Base-by-base conservation (phyloP, 2,329 filamentous ascomycete species). In the Coniella lustricola region DNA sequence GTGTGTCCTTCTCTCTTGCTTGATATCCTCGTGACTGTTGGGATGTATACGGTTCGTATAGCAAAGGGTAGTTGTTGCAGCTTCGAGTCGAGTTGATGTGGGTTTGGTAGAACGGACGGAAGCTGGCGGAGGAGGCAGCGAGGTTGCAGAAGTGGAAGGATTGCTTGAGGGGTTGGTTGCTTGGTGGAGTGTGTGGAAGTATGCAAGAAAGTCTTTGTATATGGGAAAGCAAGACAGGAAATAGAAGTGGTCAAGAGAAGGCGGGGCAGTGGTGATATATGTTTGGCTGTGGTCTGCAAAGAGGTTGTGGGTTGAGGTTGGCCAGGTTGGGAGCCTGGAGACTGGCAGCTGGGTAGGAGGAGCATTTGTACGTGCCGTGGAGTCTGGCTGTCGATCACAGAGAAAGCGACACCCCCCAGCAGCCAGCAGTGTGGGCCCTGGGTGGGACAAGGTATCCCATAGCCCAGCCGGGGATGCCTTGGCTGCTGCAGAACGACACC, bases 281-380 rank as follows among this genome's bases (percentile, higher is more conserved):
- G 18, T 22, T 34, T 14, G 10, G 4, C 13, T 9, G 34, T n/a
- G 8, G n/a, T 12, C 34, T 36, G n/a, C 13, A n/a, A 16, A n/a
- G 34, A 36, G 34, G 38, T 29, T 21, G 22, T 16, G 38, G 10
- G 14, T 16, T 40, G 18, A 14, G 21, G 12, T 25, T n/a, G 37
- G 37, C 13, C 36, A 7, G 25, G 37, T 29, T 31, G 38, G n/a
- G 12, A 22, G 36, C 14, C 32, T 22, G 39, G 40, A 41, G 47
- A 46, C 43, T 43, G 32, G 43, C 14, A 29, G 20, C 39, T 47
- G 50, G 50, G 47, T 41, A 46, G 43, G 34, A 47, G 50, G 47
- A 47, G 44, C 50, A 50, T 52, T 52, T 52, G 47, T 52, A 52
- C 33, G 25, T 29, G 25, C 25, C 45, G 35, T 49, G 22, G 32